Conservation (phyloP, 139 green algal genomes). For the Parachlorella kessleri region DNA sequence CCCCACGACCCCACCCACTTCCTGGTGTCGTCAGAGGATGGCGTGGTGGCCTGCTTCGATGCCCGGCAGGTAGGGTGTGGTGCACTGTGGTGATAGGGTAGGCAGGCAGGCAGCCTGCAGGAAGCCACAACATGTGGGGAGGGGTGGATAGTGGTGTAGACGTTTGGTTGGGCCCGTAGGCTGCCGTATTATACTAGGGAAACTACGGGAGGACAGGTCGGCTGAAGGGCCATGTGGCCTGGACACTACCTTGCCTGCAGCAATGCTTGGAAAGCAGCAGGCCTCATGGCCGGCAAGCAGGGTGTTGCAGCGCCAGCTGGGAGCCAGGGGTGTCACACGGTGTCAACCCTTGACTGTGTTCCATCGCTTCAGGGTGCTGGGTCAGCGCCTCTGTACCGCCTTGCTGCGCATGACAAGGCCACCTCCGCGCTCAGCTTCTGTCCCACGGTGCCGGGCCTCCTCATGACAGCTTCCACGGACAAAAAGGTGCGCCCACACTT, state of each 20-base stretch:
- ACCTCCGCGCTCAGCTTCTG: slow-evolving; percentile 77
- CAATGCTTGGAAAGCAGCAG: too few relatives aligned
- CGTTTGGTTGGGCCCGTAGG: too few relatives aligned
- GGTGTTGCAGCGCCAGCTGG: too few relatives aligned
- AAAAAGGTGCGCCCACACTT: slow-evolving; percentile 78
- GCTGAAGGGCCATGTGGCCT: too few relatives aligned
- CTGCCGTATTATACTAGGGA: too few relatives aligned
- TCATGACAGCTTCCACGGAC: slow-evolving; percentile 92
- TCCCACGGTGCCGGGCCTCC: slow-evolving; percentile 63
- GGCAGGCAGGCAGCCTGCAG: too few relatives aligned
- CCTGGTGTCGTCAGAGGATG: slow-evolving; percentile 86
- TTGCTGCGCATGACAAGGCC: slow-evolving; percentile 86
- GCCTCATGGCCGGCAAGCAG: too few relatives aligned
- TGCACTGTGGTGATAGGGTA: neutral
- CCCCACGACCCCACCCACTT: slow-evolving; percentile 81
- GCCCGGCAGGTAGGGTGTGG: slow-evolving; percentile 48
- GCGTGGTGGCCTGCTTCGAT: slow-evolving; percentile 71
- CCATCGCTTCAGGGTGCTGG: slow-evolving; percentile 30
- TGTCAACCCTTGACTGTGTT: neutral
- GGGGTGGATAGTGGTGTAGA: too few relatives aligned
- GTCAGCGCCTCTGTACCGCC: slow-evolving; percentile 65
- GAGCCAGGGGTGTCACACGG: too few relatives aligned
- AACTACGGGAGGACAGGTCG: too few relatives aligned
- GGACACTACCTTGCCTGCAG: too few relatives aligned
- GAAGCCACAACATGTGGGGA: too few relatives aligned